Evolutionary conservation across 495 filamentous ascomycete species (phyloP), one percentile per base, ranked within the genome.

Genomic region (Podospora pseudopauciseta): DNA sequence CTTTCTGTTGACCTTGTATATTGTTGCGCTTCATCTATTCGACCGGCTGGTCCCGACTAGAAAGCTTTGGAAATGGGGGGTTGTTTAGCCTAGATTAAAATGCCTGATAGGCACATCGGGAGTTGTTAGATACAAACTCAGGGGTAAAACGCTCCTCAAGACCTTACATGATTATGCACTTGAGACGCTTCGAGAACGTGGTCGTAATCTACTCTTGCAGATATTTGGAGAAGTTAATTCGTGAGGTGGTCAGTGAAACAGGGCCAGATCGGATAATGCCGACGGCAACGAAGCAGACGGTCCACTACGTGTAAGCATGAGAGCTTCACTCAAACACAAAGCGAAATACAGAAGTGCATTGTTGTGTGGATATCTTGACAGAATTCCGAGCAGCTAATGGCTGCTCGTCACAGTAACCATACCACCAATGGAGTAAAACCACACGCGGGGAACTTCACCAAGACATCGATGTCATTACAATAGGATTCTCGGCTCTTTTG

Each of bases 1-100:
- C 55, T 58, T 19, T 58, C 23, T 58, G 5, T 20, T 58, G 7
- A 58, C n/a, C 18, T 58, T 26, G 39, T 49, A 49, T 49, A 49
- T 49, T 49, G 13, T 49, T 49, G 13, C 39, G 3, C 5, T 49
- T 49, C 39, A 49, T 49, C 15, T 49, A 49, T 49, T 49, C 2
- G 39, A 16, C 15, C 55, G 55, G 55, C 55, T 58, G 23, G 55
- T 58, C 55, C 55, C 19, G 39, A 49, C 39, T 49, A 49, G 39
- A 13, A 49, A 49, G 39, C 13, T 6, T 30, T 30, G 23, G 59
- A 61, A 13, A 30, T 61, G 20, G 59, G 16, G 16, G 59, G 16
- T 61, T 26, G 59, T 61, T 61, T 61, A 61, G 59, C 23, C 59
- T 61, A 61, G 59, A 61, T 61, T 61, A 26, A n/a, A n/a, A 13